Evolutionary conservation across 257 asterid species (phyloP).

Genomic region (Solanum etuberosum): DNA sequence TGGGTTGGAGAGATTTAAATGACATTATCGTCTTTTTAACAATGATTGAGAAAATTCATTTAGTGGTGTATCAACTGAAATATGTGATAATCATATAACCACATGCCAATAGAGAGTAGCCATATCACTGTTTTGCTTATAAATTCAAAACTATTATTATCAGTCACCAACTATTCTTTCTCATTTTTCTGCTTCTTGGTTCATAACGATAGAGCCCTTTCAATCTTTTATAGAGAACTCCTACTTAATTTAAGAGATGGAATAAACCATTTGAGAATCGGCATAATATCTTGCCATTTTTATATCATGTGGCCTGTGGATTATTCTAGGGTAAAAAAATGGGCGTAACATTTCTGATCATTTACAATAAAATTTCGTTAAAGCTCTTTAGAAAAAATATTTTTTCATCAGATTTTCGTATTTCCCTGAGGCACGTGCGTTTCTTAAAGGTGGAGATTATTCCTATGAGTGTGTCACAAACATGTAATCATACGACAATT

Average conservation of each 20-base stretch:
- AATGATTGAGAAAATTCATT: neutral
- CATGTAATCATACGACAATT: neutral
- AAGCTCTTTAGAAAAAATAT: no score
- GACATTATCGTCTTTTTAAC: neutral
- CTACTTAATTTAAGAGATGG: neutral
- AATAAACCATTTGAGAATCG: no score
- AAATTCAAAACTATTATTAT: neutral
- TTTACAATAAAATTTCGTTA: no score
- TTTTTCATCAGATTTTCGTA: neutral
- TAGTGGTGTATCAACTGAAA: no score
- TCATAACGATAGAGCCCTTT: neutral
- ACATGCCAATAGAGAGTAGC: slow-evolving; percentile 40
- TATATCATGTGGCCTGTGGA: neutral
- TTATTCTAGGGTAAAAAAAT: neutral
- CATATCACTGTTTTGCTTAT: slow-evolving; percentile 32
- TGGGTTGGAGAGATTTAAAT: neutral
- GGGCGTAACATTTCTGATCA: neutral
- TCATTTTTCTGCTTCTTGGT: neutral
- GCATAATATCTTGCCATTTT: neutral
- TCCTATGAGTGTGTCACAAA: neutral
- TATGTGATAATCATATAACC: neutral
- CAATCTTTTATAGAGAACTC: neutral
- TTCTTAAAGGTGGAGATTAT: neutral
- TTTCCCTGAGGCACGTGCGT: neutral
- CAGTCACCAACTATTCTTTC: neutral